phyloP scores from a whole-genome alignment of 768 basidiomycete species.

The Boletus tomentosulus region DNA sequence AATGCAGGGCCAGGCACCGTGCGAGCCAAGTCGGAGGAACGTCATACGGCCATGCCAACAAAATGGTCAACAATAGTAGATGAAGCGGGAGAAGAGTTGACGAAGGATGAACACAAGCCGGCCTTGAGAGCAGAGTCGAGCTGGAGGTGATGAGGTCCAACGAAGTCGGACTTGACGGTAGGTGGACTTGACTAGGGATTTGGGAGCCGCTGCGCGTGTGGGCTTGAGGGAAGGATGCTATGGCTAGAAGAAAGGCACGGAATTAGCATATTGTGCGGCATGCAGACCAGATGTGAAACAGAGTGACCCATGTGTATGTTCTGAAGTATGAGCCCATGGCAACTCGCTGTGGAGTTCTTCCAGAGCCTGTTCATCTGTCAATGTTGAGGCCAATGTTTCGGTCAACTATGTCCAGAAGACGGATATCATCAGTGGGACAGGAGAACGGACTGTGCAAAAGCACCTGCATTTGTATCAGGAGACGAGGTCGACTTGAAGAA shows the following conservation, averaged over 20 bases:
- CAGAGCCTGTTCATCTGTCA: conserved; percentile 37
- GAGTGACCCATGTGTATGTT: conserved; percentile 40
- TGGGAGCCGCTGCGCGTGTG: conserved; percentile 22
- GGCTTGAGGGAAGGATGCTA: conserved; percentile 23
- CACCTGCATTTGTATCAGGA: conserved; percentile 69
- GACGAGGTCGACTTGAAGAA: conserved; percentile 40
- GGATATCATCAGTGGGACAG: conserved; percentile 27
- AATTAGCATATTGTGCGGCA: conserved; percentile 27
- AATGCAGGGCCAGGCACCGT: conserved; percentile 50
- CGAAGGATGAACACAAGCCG: conserved; percentile 38
- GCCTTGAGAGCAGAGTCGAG: conserved; percentile 51
- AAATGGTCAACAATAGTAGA: conserved; percentile 37
- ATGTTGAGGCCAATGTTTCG: no score
- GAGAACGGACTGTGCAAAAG: conserved; percentile 68
- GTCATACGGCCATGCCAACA: conserved; percentile 32
- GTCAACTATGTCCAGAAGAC: conserved; percentile 45
- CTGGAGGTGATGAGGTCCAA: conserved; percentile 49
- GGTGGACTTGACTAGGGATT: conserved; percentile 35
- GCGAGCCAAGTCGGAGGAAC: conserved; percentile 68
- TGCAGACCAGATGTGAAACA: conserved; percentile 26
- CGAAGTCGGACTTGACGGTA: conserved; percentile 37
- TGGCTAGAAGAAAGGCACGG: conserved; percentile 21
- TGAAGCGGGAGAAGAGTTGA: conserved; percentile 43
- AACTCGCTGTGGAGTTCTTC: conserved; percentile 51
- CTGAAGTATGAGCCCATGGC: conserved; percentile 46